Base-by-base conservation (phyloP, 371 early-diverging fungal genomes). In the Catenaria anguillulae region DNA sequence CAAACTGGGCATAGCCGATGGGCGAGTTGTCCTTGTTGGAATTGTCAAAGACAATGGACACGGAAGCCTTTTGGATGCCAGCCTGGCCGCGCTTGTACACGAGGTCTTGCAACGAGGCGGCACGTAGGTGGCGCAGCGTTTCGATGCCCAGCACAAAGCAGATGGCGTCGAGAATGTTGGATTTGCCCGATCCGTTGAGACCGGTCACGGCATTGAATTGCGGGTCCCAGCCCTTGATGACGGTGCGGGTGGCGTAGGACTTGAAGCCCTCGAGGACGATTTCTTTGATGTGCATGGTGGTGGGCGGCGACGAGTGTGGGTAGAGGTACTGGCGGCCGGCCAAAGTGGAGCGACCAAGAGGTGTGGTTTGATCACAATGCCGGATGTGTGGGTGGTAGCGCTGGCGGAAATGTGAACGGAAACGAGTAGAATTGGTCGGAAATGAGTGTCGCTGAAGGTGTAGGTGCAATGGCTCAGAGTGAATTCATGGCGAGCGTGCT, bases 161-260 rank as follows among this genome's bases (percentile, higher is more conserved):
- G 67, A 99, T 96, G 33, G 97, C 96, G 71, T 99, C 99, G 33
- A 99, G 77, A 60, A 99, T 90, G 76, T 99, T 99, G 26, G 96
- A 96, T 72, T 99, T 99, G 46, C 99, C 99, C 6, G 95, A 90
- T 31, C 99, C 99, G 72, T 99, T 99, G 43, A 99, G 80, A 42
- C 99, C 99, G 5, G 99, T 99, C 66, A 99, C 97, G 34, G 99
- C 98, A 70, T 96, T 99, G 75, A 99, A 99, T 65, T 91, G 84
- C 4, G 89, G 84, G 73, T 94, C 95, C 93, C 95, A 97, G 33
- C 91, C 92, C 24, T 86, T 82, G 60, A 97, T 93, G 62, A 91
- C 89, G 2, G 95, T 95, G 55, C 96, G 84, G 17, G 89, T 84
- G 2, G 95, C 93, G 71, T 97, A 98, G 1, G 93, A 92, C 71